phyloP scores from a whole-genome alignment of 192 early-diverging fungal species.

The Ambispora gerdemannii region DNA sequence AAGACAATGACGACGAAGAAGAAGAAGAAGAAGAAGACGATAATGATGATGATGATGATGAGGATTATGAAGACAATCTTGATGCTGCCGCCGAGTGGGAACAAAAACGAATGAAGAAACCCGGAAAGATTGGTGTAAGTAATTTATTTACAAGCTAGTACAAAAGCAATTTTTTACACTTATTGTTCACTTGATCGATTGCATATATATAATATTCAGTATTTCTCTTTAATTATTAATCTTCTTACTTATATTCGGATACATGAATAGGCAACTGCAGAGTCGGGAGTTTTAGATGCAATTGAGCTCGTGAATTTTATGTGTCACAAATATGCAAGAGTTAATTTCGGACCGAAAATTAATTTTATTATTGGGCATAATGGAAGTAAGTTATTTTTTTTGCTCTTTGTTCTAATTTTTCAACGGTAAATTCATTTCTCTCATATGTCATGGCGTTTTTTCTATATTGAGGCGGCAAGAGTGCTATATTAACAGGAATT shows the following conservation, averaged over 20 bases:
- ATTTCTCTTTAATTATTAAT: no score
- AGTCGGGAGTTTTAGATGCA: conserved; percentile 74
- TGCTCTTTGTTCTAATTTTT: background rate
- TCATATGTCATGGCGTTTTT: conserved; percentile 6
- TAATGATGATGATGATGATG: background rate
- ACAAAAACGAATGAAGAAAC: background rate
- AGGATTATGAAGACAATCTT: background rate
- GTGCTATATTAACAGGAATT: conserved; percentile 89
- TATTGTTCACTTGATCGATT: background rate
- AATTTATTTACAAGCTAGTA: background rate
- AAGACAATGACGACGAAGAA: no score
- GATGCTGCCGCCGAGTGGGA: background rate
- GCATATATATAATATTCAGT: no score
- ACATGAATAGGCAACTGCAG: conserved; percentile 44
- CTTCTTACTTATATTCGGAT: background rate
- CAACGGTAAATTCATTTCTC: background rate
- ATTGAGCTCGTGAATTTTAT: conserved; percentile 91
- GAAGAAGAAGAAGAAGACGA: background rate
- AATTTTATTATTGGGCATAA: conserved; percentile 98
- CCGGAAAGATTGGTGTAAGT: background rate
- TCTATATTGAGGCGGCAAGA: conserved; percentile 74
- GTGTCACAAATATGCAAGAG: conserved; percentile 83
- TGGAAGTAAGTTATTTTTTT: conserved; percentile 59
- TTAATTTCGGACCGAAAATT: conserved; percentile 79
- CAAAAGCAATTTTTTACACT: background rate